phyloP scores from a whole-genome alignment of 2,329 filamentous ascomycete genomes.

The Fusarium clavum region DNA sequence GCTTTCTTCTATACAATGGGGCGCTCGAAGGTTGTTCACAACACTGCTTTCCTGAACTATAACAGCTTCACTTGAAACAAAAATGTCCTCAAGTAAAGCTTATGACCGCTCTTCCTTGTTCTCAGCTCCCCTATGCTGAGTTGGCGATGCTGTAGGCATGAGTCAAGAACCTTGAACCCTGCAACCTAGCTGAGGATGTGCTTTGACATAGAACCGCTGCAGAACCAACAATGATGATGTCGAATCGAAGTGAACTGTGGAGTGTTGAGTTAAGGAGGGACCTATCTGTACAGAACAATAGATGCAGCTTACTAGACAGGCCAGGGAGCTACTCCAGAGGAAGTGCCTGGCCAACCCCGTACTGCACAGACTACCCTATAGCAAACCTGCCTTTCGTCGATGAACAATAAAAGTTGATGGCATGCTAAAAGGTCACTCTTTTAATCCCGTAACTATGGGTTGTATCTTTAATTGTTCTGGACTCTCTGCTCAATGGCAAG shows the following conservation, averaged over 20 bases:
- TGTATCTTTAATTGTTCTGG: no score
- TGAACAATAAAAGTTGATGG: background rate
- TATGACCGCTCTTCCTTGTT: background rate
- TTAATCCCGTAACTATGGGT: no score
- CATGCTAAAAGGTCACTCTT: background rate
- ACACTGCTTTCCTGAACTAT: background rate
- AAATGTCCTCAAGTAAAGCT: background rate
- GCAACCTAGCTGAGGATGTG: conserved; percentile 6
- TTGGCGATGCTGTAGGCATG: background rate
- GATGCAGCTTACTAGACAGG: background rate
- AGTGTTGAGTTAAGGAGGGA: background rate
- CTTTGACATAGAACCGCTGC: conserved; percentile 14
- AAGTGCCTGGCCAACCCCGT: background rate
- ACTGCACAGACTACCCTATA: background rate
- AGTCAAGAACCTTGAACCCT: conserved; percentile 27
- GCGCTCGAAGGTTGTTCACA: background rate
- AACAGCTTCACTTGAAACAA: background rate
- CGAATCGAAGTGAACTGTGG: background rate
- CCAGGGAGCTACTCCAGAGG: background rate
- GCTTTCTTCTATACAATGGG: background rate
- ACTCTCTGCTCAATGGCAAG: background rate
- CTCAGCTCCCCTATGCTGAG: background rate
- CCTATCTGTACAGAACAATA: background rate
- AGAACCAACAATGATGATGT: background rate
- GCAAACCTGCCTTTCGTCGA: background rate